These are phyloP conservation scores for Hansenula anomala DNA, from an alignment of 1,139 yeast genomes.

Conservation along the genomic window DNA sequence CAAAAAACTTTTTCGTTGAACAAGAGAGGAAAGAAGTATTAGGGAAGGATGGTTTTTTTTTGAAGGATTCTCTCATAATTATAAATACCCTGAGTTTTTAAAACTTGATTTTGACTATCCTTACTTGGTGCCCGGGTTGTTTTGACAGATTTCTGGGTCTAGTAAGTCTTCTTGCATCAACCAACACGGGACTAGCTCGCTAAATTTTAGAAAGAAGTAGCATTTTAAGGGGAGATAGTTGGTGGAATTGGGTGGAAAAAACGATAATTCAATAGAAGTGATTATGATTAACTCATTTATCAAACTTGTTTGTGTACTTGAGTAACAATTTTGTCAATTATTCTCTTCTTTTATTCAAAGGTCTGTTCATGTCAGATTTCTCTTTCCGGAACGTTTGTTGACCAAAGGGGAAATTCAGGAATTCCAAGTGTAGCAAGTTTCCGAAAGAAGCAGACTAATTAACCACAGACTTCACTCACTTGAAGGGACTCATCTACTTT, in stretches of 20 bases:
- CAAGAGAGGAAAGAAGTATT: background rate
- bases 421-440: slow-evolving; percentile 2
- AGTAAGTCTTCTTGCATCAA: background rate
- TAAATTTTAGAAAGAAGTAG: too few species aligned
- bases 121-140: background rate
- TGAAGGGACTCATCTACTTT: too few species aligned
- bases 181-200: background rate
- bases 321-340: too few species aligned
- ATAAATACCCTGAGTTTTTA: slow-evolving; percentile 1
- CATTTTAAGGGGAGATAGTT: too few species aligned
- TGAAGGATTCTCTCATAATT: background rate
- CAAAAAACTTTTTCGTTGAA: background rate
- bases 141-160: background rate
- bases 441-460: background rate
- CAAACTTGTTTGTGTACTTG: too few species aligned
- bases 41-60: background rate
- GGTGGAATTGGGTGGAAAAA: too few species aligned
- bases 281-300: too few species aligned
- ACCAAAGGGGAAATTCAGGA: background rate
- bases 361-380: background rate
- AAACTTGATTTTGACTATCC: background rate
- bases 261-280: too few species aligned
- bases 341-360: too few species aligned
- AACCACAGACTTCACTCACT: slow-evolving; percentile 1
- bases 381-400: background rate